Conservation (phyloP, 768 basidiomycete genomes). For the Amanita exitialis region DNA sequence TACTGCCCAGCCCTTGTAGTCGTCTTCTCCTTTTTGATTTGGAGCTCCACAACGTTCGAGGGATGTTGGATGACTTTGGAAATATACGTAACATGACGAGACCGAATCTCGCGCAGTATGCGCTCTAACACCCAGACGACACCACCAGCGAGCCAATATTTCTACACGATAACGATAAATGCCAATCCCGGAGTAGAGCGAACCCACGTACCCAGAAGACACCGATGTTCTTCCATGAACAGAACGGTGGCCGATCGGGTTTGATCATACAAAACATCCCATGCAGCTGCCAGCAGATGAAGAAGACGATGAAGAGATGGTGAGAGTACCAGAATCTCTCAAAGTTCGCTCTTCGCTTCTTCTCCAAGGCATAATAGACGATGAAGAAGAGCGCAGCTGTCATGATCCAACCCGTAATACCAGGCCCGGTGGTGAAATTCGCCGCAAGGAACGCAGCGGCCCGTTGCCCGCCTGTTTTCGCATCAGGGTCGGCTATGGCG, state of each 20-base stretch:
- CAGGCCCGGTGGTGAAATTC: slow-evolving; percentile 81
- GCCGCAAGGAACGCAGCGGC: slow-evolving; percentile 62
- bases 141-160: slow-evolving; percentile 87
- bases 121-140: slow-evolving; percentile 82
- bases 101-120: slow-evolving; percentile 84
- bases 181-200: slow-evolving; percentile 4
- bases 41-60: slow-evolving; percentile 87
- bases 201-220: slow-evolving; percentile 80
- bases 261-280: slow-evolving; percentile 97
- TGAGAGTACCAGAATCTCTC: slow-evolving; percentile 88
- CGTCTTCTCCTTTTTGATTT: slow-evolving; percentile 95
- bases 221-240: slow-evolving; percentile 76
- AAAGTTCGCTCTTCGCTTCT: slow-evolving; percentile 65
- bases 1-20: slow-evolving; percentile 82
- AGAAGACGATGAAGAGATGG: slow-evolving; percentile 88
- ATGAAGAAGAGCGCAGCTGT: slow-evolving; percentile 61
- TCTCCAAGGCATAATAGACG: slow-evolving; percentile 82
- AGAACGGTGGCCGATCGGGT: slow-evolving; percentile 83
- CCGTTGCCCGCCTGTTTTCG: slow-evolving; percentile 41
- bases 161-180: slow-evolving; percentile 27
- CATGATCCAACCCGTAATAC: slow-evolving; percentile 86
- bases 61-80: slow-evolving; percentile 95
- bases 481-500: slow-evolving; percentile 43
- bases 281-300: slow-evolving; percentile 90
- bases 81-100: slow-evolving; percentile 85